Percentiles rank a stretch among this genome's conserved stretches.
Evolutionary conservation across 208 protist species (phyloP).

Genomic region (Trichomonas gallinae): DNA sequence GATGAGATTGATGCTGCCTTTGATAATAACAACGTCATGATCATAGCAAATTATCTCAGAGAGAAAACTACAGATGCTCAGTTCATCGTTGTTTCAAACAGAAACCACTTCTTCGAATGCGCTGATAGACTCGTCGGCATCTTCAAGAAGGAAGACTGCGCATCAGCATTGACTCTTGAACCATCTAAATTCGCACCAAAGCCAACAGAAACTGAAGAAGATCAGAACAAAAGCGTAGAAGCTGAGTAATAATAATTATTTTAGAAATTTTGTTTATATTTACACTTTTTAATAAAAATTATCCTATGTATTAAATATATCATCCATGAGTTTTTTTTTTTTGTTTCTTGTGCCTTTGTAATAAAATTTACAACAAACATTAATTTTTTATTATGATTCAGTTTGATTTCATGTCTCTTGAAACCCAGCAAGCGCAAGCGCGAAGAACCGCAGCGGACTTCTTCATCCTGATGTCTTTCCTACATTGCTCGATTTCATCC

Average conservation of each 20-base stretch:
- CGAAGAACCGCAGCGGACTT: not conserved
- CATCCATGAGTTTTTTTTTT: too few species aligned
- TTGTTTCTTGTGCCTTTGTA: too few species aligned
- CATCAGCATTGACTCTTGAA: constrained; percentile 76
- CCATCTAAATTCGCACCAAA: not conserved
- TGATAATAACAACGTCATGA: constrained; percentile 96
- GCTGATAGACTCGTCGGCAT: constrained; percentile 67
- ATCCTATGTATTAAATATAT: too few species aligned
- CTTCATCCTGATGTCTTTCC: not conserved
- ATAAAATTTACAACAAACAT: too few species aligned
- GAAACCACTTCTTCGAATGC: constrained; percentile 59
- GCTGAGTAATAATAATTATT: too few species aligned
- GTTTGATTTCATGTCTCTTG: not conserved
- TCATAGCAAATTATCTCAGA: constrained; percentile 81
- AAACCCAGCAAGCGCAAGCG: not conserved
- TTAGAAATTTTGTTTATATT: too few species aligned
- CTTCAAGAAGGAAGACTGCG: constrained; percentile 95
- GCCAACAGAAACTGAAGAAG: not conserved
- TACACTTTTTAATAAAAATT: too few species aligned
- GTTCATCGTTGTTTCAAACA: constrained; percentile 98
- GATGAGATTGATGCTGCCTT: constrained; percentile 99
- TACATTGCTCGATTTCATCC: not conserved
- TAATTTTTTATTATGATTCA: too few species aligned
- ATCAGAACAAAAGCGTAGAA: too few species aligned
- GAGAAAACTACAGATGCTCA: constrained; percentile 92